Percentiles rank a stretch among this genome's conserved stretches.
These are phyloP conservation scores for Acer negundo DNA, from an alignment of 345 rosid species.

Conservation along the genomic window DNA sequence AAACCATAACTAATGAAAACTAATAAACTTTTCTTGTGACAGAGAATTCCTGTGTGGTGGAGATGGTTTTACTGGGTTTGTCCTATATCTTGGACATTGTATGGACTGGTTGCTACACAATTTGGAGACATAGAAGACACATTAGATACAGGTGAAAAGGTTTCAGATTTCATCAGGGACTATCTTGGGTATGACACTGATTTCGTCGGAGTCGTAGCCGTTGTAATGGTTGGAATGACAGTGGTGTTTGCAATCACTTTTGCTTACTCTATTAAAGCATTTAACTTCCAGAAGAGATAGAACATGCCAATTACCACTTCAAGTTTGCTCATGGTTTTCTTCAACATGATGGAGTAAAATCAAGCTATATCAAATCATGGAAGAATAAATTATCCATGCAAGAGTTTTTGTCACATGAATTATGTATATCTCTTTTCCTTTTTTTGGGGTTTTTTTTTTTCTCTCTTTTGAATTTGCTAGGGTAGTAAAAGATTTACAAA, in stretches of 20 bases:
- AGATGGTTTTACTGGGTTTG: constrained; percentile 69
- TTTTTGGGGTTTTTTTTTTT: neutral
- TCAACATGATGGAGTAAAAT: neutral
- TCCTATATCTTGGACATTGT: constrained; percentile 58
- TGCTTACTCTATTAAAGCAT: constrained; percentile 65
- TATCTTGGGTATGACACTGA: constrained; percentile 65
- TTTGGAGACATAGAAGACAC: constrained; percentile 46
- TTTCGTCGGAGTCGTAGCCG: constrained; percentile 57
- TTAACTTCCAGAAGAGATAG: constrained; percentile 77
- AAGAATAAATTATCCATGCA: neutral
- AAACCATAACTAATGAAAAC: neutral
- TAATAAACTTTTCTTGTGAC: constrained; percentile 17
- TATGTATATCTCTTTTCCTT: neutral
- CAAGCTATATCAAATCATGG: neutral
- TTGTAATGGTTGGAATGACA: constrained; percentile 45
- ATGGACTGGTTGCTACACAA: constrained; percentile 58
- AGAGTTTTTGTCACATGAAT: neutral
- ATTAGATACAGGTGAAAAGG: constrained; percentile 48
- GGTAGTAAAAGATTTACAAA: neutral
- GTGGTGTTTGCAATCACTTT: constrained; percentile 65
- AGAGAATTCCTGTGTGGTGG: constrained; percentile 76
- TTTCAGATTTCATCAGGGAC: constrained; percentile 49
- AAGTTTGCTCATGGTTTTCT: neutral
- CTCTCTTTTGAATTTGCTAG: neutral
- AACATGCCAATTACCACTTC: neutral